These are phyloP conservation scores for Aspergillus brasiliensis DNA, from an alignment of 2,329 filamentous ascomycete genomes.

Conservation along the genomic window DNA sequence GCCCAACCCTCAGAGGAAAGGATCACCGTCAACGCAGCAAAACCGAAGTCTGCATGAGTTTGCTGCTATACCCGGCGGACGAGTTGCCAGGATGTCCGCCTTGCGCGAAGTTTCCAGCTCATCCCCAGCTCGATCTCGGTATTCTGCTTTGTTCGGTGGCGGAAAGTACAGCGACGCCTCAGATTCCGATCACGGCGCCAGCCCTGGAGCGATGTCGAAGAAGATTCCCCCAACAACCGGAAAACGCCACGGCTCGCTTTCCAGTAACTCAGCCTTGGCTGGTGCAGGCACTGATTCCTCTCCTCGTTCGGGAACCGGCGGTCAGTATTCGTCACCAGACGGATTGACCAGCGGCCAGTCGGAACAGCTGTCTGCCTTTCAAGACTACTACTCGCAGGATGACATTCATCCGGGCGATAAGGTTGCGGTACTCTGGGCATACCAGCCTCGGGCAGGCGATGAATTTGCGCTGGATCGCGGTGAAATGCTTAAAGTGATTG, in stretches of 20 bases:
- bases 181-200: constrained; percentile 69
- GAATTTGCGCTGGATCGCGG: constrained; percentile 92
- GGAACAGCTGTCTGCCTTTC: constrained; percentile 94
- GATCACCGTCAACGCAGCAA: constrained; percentile 47
- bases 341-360: constrained; percentile 86
- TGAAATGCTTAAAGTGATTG: constrained; percentile 97
- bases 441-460: constrained; percentile 88
- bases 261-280: constrained; percentile 76
- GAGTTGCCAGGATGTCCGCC: constrained; percentile 94
- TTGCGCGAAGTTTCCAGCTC: constrained; percentile 73
- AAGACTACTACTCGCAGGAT: constrained; percentile 97
- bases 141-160: constrained; percentile 51
- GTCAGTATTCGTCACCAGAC: constrained; percentile 79
- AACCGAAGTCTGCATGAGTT: constrained; percentile 55
- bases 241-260: constrained; percentile 84
- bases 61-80: constrained; percentile 78
- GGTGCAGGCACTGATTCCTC: constrained; percentile 67
- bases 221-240: constrained; percentile 48
- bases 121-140: constrained; percentile 58
- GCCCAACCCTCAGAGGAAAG: constrained; percentile 67
- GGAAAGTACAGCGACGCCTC: constrained; percentile 54
- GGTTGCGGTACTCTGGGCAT: constrained; percentile 92
- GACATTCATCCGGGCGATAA: constrained; percentile 91
- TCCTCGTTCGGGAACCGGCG: constrained; percentile 66
- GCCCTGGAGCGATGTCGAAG: constrained; percentile 68